phyloP scores from a whole-genome alignment of 768 basidiomycete genomes.

The Kondoa subrosea region DNA sequence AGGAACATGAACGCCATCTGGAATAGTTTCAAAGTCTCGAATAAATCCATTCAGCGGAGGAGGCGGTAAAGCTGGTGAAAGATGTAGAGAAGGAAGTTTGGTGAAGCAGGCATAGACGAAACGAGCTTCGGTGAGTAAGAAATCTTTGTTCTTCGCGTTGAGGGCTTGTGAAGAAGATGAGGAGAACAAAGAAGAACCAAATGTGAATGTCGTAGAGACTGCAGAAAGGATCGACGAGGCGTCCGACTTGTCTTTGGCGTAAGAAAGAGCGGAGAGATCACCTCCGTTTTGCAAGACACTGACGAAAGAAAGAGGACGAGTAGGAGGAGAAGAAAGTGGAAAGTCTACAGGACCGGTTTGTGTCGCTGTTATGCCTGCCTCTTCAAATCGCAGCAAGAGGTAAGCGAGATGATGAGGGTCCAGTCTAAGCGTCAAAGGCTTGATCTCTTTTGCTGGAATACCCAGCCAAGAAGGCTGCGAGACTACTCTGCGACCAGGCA shows the following conservation, averaged over 20 bases:
- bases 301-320: constrained; percentile 56
- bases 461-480: not conserved
- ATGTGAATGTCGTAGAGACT: constrained; percentile 1
- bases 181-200: constrained; percentile 2
- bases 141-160: constrained; percentile 6
- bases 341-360: constrained; percentile 47
- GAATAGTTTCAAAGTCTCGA: constrained; percentile 51
- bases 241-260: constrained; percentile 8
- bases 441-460: not conserved
- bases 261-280: not conserved
- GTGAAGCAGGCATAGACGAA: constrained; percentile 81
- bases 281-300: constrained; percentile 38
- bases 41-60: constrained; percentile 32
- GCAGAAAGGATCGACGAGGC: constrained; percentile 11
- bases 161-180: not conserved
- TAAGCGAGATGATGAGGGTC: constrained; percentile 78
- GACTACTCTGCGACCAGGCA: not conserved
- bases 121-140: constrained; percentile 52
- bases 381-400: constrained; percentile 69
- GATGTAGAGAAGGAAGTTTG: constrained; percentile 59
- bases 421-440: constrained; percentile 48
- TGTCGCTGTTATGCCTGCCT: constrained; percentile 56
- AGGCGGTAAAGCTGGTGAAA: not conserved
- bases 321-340: constrained; percentile 49
- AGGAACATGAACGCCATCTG: constrained; percentile 58